Percentiles rank a stretch among this genome's conserved stretches.
Conservation (phyloP, 2,329 filamentous ascomycete genomes). For the Lachnellula cervina region DNA sequence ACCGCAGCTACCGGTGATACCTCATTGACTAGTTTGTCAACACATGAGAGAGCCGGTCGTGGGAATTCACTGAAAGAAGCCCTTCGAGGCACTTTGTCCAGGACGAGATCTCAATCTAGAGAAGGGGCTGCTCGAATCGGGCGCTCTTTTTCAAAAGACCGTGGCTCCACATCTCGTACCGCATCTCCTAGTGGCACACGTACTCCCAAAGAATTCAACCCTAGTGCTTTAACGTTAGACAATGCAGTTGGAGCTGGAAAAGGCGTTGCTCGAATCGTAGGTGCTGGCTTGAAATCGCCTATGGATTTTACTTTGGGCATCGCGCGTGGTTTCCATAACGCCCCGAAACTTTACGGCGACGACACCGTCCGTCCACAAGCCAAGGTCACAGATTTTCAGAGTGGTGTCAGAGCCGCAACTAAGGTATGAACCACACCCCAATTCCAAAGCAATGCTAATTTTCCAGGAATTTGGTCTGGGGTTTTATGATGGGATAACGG, state of each 20-base stretch:
- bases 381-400: slow-evolving; percentile 72
- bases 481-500: slow-evolving; percentile 76
- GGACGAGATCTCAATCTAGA: slow-evolving; percentile 19
- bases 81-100: slow-evolving; percentile 25
- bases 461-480: slow-evolving; percentile 66
- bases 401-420: slow-evolving; percentile 71
- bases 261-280: slow-evolving; percentile 66
- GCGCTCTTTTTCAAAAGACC: slow-evolving; percentile 14
- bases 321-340: slow-evolving; percentile 83
- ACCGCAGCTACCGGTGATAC: slow-evolving; percentile 10
- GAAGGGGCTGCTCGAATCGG: neutral
- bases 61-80: slow-evolving; percentile 28
- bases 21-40: slow-evolving; percentile 17
- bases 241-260: slow-evolving; percentile 61
- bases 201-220: slow-evolving; percentile 28
- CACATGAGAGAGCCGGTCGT: slow-evolving; percentile 12
- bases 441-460: slow-evolving; percentile 1
- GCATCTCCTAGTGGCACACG: slow-evolving; percentile 21
- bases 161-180: slow-evolving; percentile 14
- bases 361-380: slow-evolving; percentile 72
- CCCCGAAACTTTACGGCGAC: slow-evolving; percentile 79
- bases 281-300: slow-evolving; percentile 71
- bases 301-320: slow-evolving; percentile 81
- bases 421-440: slow-evolving; percentile 42
- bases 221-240: slow-evolving; percentile 42